A percentile compares a stretch with the other conserved stretches of the same genome.
Evolutionary conservation across 2,329 filamentous ascomycete species (phyloP).

Genomic region (Epicoccum sorghinum): DNA sequence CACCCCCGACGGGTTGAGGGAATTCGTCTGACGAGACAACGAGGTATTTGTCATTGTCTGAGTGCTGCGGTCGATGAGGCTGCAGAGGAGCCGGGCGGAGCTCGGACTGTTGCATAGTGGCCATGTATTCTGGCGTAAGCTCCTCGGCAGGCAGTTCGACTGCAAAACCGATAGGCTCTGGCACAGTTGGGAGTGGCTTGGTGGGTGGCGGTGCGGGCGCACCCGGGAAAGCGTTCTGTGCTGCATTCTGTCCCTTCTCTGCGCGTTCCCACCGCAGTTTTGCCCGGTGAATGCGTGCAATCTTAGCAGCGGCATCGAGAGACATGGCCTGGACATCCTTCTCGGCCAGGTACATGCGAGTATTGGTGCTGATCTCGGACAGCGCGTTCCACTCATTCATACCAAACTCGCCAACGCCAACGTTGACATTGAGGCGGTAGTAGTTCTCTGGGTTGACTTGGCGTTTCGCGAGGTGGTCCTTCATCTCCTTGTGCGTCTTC

Average conservation of each 20-base stretch:
- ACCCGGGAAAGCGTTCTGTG: slow-evolving; percentile 30
- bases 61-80: slow-evolving; percentile 25
- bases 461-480: slow-evolving; percentile 75
- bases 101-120: slow-evolving; percentile 27
- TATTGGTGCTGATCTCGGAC: slow-evolving; percentile 94
- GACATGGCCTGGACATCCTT: slow-evolving; percentile 78
- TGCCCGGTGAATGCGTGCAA: slow-evolving; percentile 82
- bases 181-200: slow-evolving; percentile 43
- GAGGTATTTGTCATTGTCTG: slow-evolving; percentile 58
- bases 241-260: slow-evolving; percentile 35
- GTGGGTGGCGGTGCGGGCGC: slow-evolving; percentile 33
- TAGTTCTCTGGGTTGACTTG: slow-evolving; percentile 89
- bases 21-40: slow-evolving; percentile 64
- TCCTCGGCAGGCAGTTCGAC: slow-evolving; percentile 67
- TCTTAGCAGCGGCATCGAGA: slow-evolving; percentile 74
- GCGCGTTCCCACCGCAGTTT: slow-evolving; percentile 69
- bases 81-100: slow-evolving; percentile 48
- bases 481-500: slow-evolving; percentile 86
- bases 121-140: slow-evolving; percentile 47
- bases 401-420: slow-evolving; percentile 93
- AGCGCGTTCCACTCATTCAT: slow-evolving; percentile 98
- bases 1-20: slow-evolving; percentile 55
- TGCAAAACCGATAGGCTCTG: slow-evolving; percentile 54
- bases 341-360: slow-evolving; percentile 79
- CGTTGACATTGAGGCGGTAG: slow-evolving; percentile 94